Base-by-base conservation (phyloP, 495 filamentous ascomycete species). In the Tuber indicum region DNA sequence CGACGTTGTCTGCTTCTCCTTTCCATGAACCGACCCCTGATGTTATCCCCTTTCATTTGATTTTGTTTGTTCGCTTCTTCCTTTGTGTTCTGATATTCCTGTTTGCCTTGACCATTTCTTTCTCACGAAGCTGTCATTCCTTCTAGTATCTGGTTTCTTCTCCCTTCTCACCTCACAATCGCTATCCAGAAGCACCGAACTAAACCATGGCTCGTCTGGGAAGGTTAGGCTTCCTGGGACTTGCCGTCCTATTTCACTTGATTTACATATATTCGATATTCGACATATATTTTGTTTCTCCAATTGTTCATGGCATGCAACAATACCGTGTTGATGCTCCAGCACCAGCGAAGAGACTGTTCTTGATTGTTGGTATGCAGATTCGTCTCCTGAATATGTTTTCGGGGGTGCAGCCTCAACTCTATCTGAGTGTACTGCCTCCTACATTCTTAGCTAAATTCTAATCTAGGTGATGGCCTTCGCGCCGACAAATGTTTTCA, bases 401-500 rank as follows among this genome's bases (percentile, higher is more conserved):
- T 66, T 66, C 58, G 58, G 58, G 58, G 58, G 58, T 77, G 14
- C 62, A 71, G 49, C 46, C 39, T 36, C 41, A 36, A 69, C 76
- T 36, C 44, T 71, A 43, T 36, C 1, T n/a, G 10, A 46, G 85
- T 43, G 84, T 85, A 72, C 81, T 83, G 4, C 76, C 82, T 44
- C 77, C 86, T 72, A 79, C 84, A 76, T 17, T 32, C 72, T 76
- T 71, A 41, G 70, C 79, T 79, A 19, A 73, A 70, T 26, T 41
- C n/a, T 14, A 42, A 26, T 49, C 41, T 75, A 93, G 92, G 92
- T 75, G 96, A 99, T 83, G 96, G 96, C 75, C 87, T 99, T 76
- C 93, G 96, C 82, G 96, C 95, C 81, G 96, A 99, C 87, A 99
- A 98, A 86, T 94, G 96, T 72, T 97, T 99, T 84, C 93, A 99